phyloP scores from a whole-genome alignment of 305 asterid species.

The Solanum aculeatissimum region DNA sequence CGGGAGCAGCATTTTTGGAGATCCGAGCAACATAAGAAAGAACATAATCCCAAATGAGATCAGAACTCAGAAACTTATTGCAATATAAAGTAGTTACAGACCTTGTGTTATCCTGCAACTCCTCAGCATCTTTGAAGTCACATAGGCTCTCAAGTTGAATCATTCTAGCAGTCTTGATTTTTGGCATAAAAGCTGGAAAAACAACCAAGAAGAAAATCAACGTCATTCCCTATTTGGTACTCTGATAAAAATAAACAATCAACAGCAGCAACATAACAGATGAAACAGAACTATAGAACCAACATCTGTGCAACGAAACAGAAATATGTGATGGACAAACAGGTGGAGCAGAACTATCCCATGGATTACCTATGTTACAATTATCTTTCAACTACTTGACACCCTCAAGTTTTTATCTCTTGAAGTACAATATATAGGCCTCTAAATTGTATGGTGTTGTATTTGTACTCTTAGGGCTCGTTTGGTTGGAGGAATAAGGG shows the following conservation, averaged over 20 bases:
- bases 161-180: conserved; percentile 58
- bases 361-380: background rate
- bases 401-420: background rate
- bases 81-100: background rate
- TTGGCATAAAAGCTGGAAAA: conserved; percentile 69
- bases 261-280: background rate
- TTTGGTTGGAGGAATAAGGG: no score
- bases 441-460: background rate
- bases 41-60: background rate
- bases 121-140: conserved; percentile 49
- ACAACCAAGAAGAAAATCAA: background rate
- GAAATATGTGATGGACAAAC: background rate
- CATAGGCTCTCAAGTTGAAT: conserved; percentile 47
- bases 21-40: background rate
- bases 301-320: background rate
- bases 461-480: background rate
- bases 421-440: background rate
- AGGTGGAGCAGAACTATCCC: background rate
- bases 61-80: background rate
- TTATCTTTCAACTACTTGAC: background rate
- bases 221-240: conserved; percentile 1
- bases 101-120: conserved; percentile 20
- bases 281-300: background rate
- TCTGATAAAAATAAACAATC: background rate
- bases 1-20: background rate